Evolutionary conservation across 306 rosid species (phyloP).

Genomic region (Dryas drummondii): DNA sequence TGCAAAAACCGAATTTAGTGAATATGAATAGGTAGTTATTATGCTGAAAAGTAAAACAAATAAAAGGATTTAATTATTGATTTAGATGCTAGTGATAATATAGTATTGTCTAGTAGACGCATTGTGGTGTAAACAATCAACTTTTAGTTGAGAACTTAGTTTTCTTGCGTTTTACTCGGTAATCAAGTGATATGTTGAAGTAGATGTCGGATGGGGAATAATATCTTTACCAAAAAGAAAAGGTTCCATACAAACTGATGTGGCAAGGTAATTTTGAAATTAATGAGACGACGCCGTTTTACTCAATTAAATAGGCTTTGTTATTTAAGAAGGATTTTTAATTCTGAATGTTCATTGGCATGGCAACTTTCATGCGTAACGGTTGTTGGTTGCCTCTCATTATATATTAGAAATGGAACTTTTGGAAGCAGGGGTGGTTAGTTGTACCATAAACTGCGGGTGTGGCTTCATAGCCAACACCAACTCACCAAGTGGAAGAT

Average conservation of each 20-base stretch:
- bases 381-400: background rate
- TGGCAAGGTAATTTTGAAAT: background rate
- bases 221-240: background rate
- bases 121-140: background rate
- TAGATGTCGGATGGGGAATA: background rate
- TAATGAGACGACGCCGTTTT: background rate
- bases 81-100: background rate
- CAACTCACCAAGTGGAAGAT: background rate
- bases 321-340: background rate
- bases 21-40: background rate
- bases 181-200: constrained; percentile 4
- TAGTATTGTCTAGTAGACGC: background rate
- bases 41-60: background rate
- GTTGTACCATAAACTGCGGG: constrained; percentile 4
- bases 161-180: background rate
- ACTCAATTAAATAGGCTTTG: background rate
- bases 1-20: background rate
- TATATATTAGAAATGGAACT: background rate
- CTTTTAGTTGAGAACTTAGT: background rate
- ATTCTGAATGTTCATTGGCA: background rate
- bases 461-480: background rate
- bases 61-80: background rate
- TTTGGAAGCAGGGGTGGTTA: background rate
- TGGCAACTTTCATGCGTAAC: background rate
- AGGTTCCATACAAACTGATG: background rate